phyloP scores from a whole-genome alignment of 805 yeast species.

The Kuraishia cidri region DNA sequence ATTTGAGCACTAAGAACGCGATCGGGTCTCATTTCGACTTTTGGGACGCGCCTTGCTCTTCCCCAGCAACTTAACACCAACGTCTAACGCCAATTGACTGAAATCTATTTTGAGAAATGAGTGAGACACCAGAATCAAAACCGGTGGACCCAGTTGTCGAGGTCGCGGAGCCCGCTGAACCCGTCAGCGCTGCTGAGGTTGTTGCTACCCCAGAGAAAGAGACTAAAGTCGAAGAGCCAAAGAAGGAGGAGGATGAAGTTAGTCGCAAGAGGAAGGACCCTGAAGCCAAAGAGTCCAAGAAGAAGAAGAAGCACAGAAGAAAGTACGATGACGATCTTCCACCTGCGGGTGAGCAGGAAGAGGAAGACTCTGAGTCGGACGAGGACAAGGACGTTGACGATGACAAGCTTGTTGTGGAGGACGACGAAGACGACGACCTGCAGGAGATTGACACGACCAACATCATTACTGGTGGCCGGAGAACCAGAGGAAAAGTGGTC shows the following conservation, averaged over 20 bases:
- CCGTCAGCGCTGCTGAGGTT: no score
- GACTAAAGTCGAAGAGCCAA: constrained; percentile 11
- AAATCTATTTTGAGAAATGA: no score
- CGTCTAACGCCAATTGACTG: no score
- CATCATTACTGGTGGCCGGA: constrained; percentile 76
- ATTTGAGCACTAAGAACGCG: no score
- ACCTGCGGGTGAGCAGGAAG: constrained; percentile 39
- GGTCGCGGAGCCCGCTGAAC: no score
- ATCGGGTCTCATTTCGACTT: no score
- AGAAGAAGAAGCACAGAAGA: constrained; percentile 50
- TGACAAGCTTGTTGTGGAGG: constrained; percentile 46
- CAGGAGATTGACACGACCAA: constrained; percentile 75
- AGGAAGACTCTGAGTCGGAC: constrained; percentile 30
- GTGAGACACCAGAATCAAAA: no score
- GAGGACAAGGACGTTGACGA: constrained; percentile 35
- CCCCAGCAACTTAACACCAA: no score
- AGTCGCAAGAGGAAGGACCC: constrained; percentile 6
- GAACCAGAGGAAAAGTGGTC: constrained; percentile 85
- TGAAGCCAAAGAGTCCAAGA: constrained; percentile 12
- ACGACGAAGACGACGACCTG: constrained; percentile 70
- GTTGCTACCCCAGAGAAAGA: constrained; percentile 11
- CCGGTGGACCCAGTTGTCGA: no score
- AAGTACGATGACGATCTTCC: constrained; percentile 49
- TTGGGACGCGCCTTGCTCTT: no score
- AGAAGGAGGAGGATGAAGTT: constrained; percentile 9